Conservation (phyloP, 768 basidiomycete species). For the Pholiota conissans region DNA sequence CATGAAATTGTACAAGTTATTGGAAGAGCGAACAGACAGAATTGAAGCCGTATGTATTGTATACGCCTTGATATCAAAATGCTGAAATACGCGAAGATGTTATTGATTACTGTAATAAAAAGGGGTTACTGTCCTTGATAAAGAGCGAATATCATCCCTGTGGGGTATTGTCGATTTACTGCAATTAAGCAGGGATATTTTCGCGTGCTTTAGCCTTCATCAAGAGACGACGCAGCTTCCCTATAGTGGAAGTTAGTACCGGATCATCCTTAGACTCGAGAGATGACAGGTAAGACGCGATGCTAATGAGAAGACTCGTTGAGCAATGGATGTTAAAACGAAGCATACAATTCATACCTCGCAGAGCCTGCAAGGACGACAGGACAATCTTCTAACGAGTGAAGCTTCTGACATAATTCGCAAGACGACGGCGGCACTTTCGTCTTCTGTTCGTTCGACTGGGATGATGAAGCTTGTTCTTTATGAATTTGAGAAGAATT, state of each 20-base stretch:
- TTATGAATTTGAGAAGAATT: neutral
- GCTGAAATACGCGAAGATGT: too few relatives aligned
- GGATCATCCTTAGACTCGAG: conserved; percentile 21
- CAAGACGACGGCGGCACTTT: neutral
- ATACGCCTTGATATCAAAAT: too few relatives aligned
- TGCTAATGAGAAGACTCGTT: conserved; percentile 23
- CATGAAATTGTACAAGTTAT: too few relatives aligned
- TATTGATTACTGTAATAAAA: too few relatives aligned
- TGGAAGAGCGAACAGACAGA: too few relatives aligned
- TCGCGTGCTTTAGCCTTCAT: conserved; percentile 21
- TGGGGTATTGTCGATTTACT: too few relatives aligned
- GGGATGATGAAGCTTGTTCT: neutral
- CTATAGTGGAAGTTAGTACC: conserved; percentile 8
- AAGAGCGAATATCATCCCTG: too few relatives aligned
- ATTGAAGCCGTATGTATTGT: too few relatives aligned
- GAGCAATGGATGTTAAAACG: neutral
- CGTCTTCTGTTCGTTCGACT: neutral
- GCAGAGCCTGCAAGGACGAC: conserved; percentile 49
- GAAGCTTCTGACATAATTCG: neutral
- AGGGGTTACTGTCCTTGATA: too few relatives aligned
- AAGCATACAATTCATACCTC: conserved; percentile 38
- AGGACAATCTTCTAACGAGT: conserved; percentile 44
- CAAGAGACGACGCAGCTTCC: conserved; percentile 23
- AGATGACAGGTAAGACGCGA: conserved; percentile 20
- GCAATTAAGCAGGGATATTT: conserved; percentile 1